phyloP scores from a whole-genome alignment of 805 yeast species.

The Lipomyces sp. region DNA sequence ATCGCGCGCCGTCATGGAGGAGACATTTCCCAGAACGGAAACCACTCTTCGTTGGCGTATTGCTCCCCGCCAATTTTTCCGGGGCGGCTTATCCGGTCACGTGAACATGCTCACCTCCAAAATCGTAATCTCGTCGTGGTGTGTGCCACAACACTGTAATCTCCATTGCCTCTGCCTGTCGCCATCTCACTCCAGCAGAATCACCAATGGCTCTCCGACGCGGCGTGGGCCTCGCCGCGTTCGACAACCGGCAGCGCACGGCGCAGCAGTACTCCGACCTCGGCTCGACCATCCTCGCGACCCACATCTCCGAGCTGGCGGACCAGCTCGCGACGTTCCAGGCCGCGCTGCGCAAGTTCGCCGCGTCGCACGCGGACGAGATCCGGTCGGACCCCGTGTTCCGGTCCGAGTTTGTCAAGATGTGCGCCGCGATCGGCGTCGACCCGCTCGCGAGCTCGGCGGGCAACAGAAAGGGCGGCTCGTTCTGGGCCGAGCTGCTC shows the following conservation, averaged over 20 bases:
- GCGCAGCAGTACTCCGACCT: slow-evolving; percentile 47
- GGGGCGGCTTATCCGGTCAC: too few relatives aligned
- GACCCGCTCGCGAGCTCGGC: slow-evolving; percentile 59
- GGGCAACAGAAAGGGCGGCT: slow-evolving; percentile 33
- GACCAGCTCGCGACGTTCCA: slow-evolving; percentile 77
- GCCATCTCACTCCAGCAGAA: too few relatives aligned
- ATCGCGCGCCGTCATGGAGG: too few relatives aligned
- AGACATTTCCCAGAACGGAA: too few relatives aligned
- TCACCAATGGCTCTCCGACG: slow-evolving; percentile 18
- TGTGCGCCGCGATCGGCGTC: slow-evolving; percentile 77
- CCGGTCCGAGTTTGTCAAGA: slow-evolving; percentile 65
- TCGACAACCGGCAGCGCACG: slow-evolving; percentile 41
- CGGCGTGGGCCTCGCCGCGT: slow-evolving; percentile 48
- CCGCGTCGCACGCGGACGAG: slow-evolving; percentile 65
- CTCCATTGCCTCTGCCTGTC: too few relatives aligned
- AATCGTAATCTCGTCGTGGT: too few relatives aligned
- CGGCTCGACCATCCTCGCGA: slow-evolving; percentile 50
- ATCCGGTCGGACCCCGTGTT: slow-evolving; percentile 62
- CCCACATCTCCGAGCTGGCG: slow-evolving; percentile 58
- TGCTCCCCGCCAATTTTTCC: too few relatives aligned
- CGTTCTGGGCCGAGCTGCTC: slow-evolving; percentile 39
- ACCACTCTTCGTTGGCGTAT: too few relatives aligned
- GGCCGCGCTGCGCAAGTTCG: slow-evolving; percentile 69
- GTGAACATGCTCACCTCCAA: too few relatives aligned
- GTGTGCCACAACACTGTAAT: too few relatives aligned